Base-by-base conservation (phyloP, 2,329 filamentous ascomycete species). In the Xylaria sp. region DNA sequence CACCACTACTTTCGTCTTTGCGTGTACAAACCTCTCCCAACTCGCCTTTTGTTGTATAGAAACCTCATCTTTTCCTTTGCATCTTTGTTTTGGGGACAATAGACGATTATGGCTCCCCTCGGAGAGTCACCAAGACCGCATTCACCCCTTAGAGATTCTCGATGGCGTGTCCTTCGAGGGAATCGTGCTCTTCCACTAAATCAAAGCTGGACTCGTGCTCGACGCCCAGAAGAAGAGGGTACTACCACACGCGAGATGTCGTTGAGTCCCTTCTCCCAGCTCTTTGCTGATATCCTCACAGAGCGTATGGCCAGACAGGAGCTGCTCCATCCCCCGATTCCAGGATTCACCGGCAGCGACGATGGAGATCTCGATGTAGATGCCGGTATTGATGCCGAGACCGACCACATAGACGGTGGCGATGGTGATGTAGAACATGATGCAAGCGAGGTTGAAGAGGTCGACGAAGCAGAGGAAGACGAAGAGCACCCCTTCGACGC, bases 401-500 rank as follows among this genome's bases (percentile, higher is more conserved):
- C 64, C 25, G 72, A 71, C 17, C 72, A 74, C 9, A 73, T 72
- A 29, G 72, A 73, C 15, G 77, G 74, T 11, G 78, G 74, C 10
- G 77, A 75, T 13, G 73, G 70, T 6, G 75, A 77, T 17, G 74
- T 73, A 13, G 71, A 72, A 15, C 70, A 69, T n/a, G 76, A 73
- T 3, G 72, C 57, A 33, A 77, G 77, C n/a, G 76, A 79, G 11
- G 65, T 45, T 29, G 81, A 80, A 0, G 76, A 77, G 13, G 77
- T 70, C 5, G 78, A 78, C 3, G 77, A 79, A 6, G 79, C 81
- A 33, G 79, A 80, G 25, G 75, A 73, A 11, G 79, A 82, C n/a
- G 80, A 80, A 20, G 75, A 74, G 20, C 70, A 75, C 4, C 74
- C 77, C 0, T 86, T 89, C 59, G 83, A 89, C 63, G 81, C 88